Evolutionary conservation across 768 basidiomycete species (phyloP).

Genomic region (Candolleomyces eurysporus): DNA sequence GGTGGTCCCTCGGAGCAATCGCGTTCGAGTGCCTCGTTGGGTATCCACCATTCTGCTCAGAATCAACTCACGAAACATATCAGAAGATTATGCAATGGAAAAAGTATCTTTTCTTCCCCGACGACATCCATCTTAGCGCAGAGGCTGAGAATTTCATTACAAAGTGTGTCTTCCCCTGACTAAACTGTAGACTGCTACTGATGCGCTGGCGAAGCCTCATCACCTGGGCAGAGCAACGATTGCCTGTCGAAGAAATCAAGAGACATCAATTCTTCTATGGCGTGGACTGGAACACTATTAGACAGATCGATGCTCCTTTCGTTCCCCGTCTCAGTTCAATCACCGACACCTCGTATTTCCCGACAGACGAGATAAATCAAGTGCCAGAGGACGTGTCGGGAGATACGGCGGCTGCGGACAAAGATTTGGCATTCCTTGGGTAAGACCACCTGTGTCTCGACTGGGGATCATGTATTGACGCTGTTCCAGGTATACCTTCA

Average conservation of each 20-base stretch:
- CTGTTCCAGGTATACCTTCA: conserved; percentile 67
- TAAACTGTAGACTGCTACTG: background rate
- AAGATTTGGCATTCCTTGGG: conserved; percentile 70
- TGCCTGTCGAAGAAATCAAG: conserved; percentile 86
- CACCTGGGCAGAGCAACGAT: conserved; percentile 75
- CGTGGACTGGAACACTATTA: conserved; percentile 88
- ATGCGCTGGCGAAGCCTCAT: conserved; percentile 55
- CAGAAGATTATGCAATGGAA: conserved; percentile 97
- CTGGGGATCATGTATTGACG: background rate
- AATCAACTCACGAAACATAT: conserved; percentile 96
- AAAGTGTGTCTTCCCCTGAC: conserved; percentile 46
- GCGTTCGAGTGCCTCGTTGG: conserved; percentile 98
- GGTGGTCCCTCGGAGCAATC: conserved; percentile 99
- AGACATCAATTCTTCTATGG: conserved; percentile 92
- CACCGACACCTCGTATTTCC: conserved; percentile 98
- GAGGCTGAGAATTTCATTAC: conserved; percentile 90
- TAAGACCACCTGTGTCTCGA: conserved; percentile 19
- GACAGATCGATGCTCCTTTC: conserved; percentile 91
- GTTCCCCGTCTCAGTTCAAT: conserved; percentile 92
- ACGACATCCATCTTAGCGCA: conserved; percentile 88
- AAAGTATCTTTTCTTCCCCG: conserved; percentile 82
- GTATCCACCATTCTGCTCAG: conserved; percentile 94
- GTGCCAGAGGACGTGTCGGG: conserved; percentile 45
- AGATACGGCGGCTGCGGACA: conserved; percentile 42
- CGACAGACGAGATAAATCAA: conserved; percentile 90